Base-by-base conservation (phyloP, 306 rosid species). In the Bauhinia variegata region DNA sequence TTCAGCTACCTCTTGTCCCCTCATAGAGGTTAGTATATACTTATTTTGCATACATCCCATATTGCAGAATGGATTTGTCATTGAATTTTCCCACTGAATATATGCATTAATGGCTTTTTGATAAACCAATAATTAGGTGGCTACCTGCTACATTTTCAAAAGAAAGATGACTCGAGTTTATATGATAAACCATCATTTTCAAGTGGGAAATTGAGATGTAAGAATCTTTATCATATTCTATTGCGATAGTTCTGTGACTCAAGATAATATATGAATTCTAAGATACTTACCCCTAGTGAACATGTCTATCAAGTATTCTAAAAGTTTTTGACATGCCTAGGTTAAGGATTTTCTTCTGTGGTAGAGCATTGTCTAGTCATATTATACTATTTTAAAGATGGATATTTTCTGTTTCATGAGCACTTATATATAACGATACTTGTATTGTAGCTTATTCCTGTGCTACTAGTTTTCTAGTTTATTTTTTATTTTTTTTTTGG, bases 1-100 rank as follows among this genome's bases (percentile, higher is more conserved):
- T 89, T 75, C 98, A 93, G 71, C 89, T 93, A 76, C 96, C 98
- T 39, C 95, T 93, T 83, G 88, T 89, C 60, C 98, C 97, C 70
- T 93, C 74, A 78, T 89, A 75, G 83, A 93, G 97, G 96, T 93
- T 67, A 58, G 82, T 59, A 11, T n/a, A n/a, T 77, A 15, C 33
- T 65, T 58, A 37, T 36, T 53, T 37, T 71, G 58, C 50, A 42
- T 75, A 31, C 6, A 49, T 60, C 54, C 19, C 53, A 42, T 62
- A 14, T 44, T 28, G 38, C n/a, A 28, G 1, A 13, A 8, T 1
- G 6, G 13, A 62, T 11, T 5, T 10, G 17, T 60, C 37, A 60
- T 8, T 63, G 41, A 46, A 14, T 32, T 48, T 28, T 43, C 23
- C n/a, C 4, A 49, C 4, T 49, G 5, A 49, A 4, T 5, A 11